These are phyloP conservation scores for Powellomyces hirtus DNA, from an alignment of 192 early-diverging fungal species.

Conservation along the genomic window DNA sequence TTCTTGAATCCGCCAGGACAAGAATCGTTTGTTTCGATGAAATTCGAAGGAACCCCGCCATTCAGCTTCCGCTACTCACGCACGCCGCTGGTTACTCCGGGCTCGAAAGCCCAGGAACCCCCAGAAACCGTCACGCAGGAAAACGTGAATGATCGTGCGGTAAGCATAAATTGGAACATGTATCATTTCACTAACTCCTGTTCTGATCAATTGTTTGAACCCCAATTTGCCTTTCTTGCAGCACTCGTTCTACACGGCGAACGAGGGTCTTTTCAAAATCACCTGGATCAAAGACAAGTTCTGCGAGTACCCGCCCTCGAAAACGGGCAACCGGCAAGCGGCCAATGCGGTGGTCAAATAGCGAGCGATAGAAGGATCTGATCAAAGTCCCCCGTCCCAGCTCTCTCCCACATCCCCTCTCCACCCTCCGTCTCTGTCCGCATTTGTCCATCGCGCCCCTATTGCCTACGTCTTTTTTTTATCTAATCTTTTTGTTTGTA, in stretches of 20 bases:
- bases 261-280: slow-evolving; percentile 64
- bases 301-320: slow-evolving; percentile 56
- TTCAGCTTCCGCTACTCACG: slow-evolving; percentile 69
- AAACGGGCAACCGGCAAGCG: slow-evolving; percentile 9
- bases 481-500: too few species aligned
- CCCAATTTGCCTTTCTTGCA: slow-evolving; percentile 4
- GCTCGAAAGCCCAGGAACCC: slow-evolving; percentile 32
- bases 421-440: too few species aligned
- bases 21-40: slow-evolving; percentile 52
- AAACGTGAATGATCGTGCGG: slow-evolving; percentile 46
- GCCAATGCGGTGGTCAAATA: too few species aligned
- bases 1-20: slow-evolving; percentile 44
- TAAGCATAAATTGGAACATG: not conserved
- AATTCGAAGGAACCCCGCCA: slow-evolving; percentile 63
- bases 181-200: not conserved
- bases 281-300: slow-evolving; percentile 59
- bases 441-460: too few species aligned
- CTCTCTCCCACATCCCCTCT: too few species aligned
- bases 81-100: slow-evolving; percentile 25
- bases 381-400: too few species aligned
- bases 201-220: not conserved
- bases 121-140: slow-evolving; percentile 49
- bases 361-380: too few species aligned
- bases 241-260: slow-evolving; percentile 54
- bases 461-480: too few species aligned